Base-by-base conservation (phyloP, 441 rosid genomes). In the Isatis lusitanica region DNA sequence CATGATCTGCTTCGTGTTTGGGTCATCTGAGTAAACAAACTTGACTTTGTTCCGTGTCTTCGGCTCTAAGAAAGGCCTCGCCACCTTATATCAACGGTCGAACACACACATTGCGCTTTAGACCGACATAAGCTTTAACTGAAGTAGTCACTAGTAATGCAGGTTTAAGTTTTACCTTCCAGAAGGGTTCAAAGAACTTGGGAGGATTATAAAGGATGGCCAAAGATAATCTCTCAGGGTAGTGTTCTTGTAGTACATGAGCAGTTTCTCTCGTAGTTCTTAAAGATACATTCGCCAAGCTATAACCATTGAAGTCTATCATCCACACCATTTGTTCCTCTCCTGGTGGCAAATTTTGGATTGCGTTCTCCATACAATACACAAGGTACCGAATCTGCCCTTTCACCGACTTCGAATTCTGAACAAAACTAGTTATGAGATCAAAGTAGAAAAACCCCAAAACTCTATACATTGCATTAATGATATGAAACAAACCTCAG, bases 281-380 rank as follows among this genome's bases (percentile, higher is more conserved):
- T 72, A 92, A 78, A 2, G 99, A 94, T 63, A 88, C 76, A 68
- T 92, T 85, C 6, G 94, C 84, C 71, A 94, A 33, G 76, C 83
- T 92, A 82, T 81, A 94, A 26, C 92, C 97, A 12, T 81, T 80
- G 67, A 92, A 94, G 73, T 94, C 97, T 28, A 92, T 90, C 80
- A 92, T 79, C 99, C 99, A 94, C 63, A 90, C 93, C 92, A 94
- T 87, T 56, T 92, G 93, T 78, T 92, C 99, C 75, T 88, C 90
- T 11, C 80, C 82, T 68, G 85, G 79, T 36, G 93, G 91, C 48
- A 94, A 80, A 81, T 90, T 92, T 73, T 86, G 70, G 36, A 94
- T 73, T 18, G 99, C 99, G 76, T 94, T 94, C 88, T 94, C 99
- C 98, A 92, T 90, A 83, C 98, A 92, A 71, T 94, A 92, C 60